Conservation (phyloP, 257 asterid species). For the Dorcoceras hygrometricum region DNA sequence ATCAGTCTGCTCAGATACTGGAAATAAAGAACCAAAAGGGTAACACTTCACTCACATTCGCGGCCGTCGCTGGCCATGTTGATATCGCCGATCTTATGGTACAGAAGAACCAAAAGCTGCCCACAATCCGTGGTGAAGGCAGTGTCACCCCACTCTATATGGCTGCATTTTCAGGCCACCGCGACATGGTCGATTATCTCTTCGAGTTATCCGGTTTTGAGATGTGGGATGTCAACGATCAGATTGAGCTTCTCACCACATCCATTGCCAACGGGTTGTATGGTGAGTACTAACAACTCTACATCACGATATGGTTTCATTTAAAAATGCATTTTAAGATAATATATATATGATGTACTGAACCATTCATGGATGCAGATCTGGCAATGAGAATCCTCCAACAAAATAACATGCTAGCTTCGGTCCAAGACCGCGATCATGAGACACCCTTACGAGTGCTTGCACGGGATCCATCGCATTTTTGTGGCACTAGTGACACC, state of each 20-base stretch:
- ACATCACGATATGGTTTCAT: too few relatives aligned
- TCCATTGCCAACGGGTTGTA: slow-evolving; percentile 25
- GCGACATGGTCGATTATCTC: slow-evolving; percentile 23
- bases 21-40: slow-evolving; percentile 24
- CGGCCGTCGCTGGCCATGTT: slow-evolving; percentile 36
- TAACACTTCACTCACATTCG: slow-evolving; percentile 36
- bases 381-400: slow-evolving; percentile 24
- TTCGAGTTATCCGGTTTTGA: background rate
- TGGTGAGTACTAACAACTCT: slow-evolving; percentile 13
- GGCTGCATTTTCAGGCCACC: slow-evolving; percentile 30
- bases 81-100: slow-evolving; percentile 25
- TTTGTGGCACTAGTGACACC: background rate
- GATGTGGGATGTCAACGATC: slow-evolving; percentile 4
- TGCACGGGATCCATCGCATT: slow-evolving; percentile 32
- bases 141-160: slow-evolving; percentile 31
- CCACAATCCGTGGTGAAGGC: background rate
- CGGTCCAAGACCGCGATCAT: slow-evolving; percentile 16
- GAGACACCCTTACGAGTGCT: slow-evolving; percentile 31
- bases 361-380: slow-evolving; percentile 7
- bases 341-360: background rate
- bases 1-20: background rate
- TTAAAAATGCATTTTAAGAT: background rate
- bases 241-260: slow-evolving; percentile 22
- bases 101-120: background rate
- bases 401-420: slow-evolving; percentile 4